A percentile compares a stretch with the other conserved stretches of the same genome.
These are phyloP conservation scores for Isoetes engelmannii DNA, from an alignment of 83 land plant species.

Conservation along the genomic window DNA sequence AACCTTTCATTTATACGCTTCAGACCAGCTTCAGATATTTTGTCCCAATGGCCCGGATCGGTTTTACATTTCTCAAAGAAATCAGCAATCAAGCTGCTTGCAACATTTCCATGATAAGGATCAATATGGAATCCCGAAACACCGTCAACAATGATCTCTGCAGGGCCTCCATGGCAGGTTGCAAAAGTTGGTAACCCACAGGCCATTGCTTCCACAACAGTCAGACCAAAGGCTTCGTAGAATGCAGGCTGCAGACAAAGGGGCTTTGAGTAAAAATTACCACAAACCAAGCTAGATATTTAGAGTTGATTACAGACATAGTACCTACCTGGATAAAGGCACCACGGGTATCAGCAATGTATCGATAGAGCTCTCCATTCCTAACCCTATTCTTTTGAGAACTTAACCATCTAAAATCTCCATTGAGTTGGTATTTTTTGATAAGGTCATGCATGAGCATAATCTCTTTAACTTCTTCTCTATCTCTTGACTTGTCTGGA, in stretches of 20 bases:
- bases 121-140: conserved; percentile 68
- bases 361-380: conserved; percentile 79
- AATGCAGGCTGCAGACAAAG: conserved; percentile 48
- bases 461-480: conserved; percentile 82
- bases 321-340: conserved; percentile 59
- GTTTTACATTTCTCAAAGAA: conserved; percentile 47
- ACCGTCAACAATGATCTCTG: conserved; percentile 65
- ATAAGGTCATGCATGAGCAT: conserved; percentile 69
- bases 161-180: conserved; percentile 59
- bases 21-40: conserved; percentile 45
- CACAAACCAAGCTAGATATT: not conserved
- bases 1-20: conserved; percentile 54
- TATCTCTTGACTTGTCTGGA: conserved; percentile 68
- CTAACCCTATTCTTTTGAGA: conserved; percentile 67
- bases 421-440: conserved; percentile 57
- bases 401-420: conserved; percentile 73
- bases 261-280: not conserved
- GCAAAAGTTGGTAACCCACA: conserved; percentile 71
- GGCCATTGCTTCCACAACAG: conserved; percentile 67
- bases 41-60: conserved; percentile 44
- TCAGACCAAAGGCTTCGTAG: conserved; percentile 65
- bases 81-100: conserved; percentile 33
- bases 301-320: not conserved
- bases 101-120: conserved; percentile 43
- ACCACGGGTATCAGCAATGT: conserved; percentile 79